Base-by-base conservation (phyloP, 1,284 basidiomycete genomes). In the Moesziomyces sp. region DNA sequence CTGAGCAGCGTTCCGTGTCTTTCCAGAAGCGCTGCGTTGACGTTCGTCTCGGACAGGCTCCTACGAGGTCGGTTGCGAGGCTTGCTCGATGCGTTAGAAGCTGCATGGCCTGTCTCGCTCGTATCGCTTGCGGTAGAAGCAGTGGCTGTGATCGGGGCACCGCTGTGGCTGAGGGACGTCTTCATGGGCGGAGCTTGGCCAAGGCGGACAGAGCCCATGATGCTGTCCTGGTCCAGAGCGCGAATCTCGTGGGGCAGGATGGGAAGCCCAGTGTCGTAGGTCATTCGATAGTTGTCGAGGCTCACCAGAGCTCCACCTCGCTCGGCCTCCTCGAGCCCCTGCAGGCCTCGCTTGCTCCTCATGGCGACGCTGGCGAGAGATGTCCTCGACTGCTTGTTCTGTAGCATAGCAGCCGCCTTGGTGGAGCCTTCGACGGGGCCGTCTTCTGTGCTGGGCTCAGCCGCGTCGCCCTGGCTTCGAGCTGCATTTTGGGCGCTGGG, bases 1-100 rank as follows among this genome's bases (percentile, higher is more conserved):
- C 70, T 76, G 45, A 81, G 68, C 1, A 81, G 63, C 11, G 79
- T 81, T 1, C 73, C 63, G 14, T 76, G 70, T 44, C 79, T 71
- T 30, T 78, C 79, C 21, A 81, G 65, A 1, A 60, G 55, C 11
- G 58, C 64, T 11, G 43, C 45, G 23, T 48, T 52, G 35, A 62
- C 53, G n/a, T 52, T 59, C 38, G 63, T 60, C n/a, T 69, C 62
- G 5, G 71, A 69, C 7, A 72, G 64, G 23, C 63, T 69, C 3
- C 66, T 45, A 5, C 69, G 64, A 5, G 68, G 72, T 11, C 74
- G 61, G 14, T 58, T 74, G 10, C 43, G 49, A n/a, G 52, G 34
- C 38, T 64, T 70, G 49, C 52, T n/a, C 14, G 38, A 16, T 18
- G 38, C 38, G 14, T 16, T 18, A 16, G 38, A 16, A 18, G 38